These are phyloP conservation scores for Uncinocarpus reesii DNA, from an alignment of 2,329 filamentous ascomycete species.

Conservation along the genomic window DNA sequence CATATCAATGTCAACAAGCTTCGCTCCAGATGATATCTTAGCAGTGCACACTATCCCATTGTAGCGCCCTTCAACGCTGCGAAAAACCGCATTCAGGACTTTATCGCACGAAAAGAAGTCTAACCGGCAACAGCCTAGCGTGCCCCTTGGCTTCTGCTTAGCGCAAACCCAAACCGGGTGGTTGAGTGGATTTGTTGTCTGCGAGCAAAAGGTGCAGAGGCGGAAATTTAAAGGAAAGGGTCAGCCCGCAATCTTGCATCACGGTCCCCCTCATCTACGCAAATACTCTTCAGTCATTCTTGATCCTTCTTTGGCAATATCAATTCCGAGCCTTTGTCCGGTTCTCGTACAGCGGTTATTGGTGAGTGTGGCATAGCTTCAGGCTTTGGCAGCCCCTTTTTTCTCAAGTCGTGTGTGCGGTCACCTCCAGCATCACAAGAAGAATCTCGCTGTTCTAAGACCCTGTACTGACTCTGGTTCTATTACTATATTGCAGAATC, in stretches of 20 bases:
- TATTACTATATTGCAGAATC: background rate
- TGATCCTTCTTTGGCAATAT: background rate
- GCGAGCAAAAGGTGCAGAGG: background rate
- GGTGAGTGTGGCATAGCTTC: background rate
- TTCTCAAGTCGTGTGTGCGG: background rate
- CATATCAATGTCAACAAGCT: too few relatives aligned
- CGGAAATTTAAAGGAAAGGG: conserved; percentile 7
- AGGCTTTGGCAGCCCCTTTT: background rate
- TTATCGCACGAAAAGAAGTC: too few relatives aligned
- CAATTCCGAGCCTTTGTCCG: background rate
- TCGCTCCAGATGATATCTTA: too few relatives aligned
- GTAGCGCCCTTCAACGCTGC: too few relatives aligned
- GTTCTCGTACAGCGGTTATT: background rate
- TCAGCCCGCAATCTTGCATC: conserved; percentile 3
- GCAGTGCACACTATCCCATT: too few relatives aligned
- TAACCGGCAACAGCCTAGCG: conserved; percentile 3
- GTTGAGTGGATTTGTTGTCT: conserved; percentile 8
- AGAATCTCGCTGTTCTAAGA: background rate
- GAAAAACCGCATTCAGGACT: too few relatives aligned
- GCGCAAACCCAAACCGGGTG: background rate
- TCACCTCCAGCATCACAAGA: background rate
- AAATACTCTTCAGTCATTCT: background rate
- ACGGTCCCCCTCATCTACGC: background rate
- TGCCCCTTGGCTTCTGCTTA: conserved; percentile 3
- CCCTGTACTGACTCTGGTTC: background rate